Evolutionary conservation across 495 filamentous ascomycete species (phyloP).

Genomic region (Neurospora sp.): DNA sequence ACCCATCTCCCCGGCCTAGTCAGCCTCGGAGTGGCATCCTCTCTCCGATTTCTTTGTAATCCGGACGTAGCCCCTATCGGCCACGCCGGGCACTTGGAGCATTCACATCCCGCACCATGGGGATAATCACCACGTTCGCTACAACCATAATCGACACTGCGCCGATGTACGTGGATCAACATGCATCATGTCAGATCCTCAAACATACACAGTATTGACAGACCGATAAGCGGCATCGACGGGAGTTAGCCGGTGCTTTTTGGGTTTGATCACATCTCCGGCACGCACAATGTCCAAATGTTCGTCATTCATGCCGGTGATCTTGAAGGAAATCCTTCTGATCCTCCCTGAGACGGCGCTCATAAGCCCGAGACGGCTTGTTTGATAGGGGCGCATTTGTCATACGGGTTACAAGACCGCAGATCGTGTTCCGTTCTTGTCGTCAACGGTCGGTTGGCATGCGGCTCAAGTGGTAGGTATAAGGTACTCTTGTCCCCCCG

Average conservation of each 20-base stretch:
- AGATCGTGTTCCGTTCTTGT: background rate
- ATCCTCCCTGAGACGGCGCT: background rate
- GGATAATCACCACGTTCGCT: background rate
- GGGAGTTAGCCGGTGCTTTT: background rate
- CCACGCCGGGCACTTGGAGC: background rate
- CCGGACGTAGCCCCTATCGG: background rate
- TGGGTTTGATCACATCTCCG: background rate
- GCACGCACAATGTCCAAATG: background rate
- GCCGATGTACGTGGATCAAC: background rate
- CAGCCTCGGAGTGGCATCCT: background rate
- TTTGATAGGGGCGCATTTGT: background rate
- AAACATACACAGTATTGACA: background rate
- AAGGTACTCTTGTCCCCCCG: background rate
- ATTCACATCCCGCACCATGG: background rate
- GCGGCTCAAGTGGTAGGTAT: background rate
- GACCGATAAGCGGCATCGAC: background rate
- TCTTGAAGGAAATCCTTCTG: background rate
- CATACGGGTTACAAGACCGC: background rate
- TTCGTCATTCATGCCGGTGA: background rate
- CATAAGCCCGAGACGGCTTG: background rate
- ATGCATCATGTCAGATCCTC: background rate
- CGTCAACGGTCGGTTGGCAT: background rate
- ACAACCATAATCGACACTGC: background rate
- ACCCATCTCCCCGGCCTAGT: background rate
- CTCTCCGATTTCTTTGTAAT: background rate